phyloP scores from a whole-genome alignment of 345 rosid genomes.

The Firmiana major region DNA sequence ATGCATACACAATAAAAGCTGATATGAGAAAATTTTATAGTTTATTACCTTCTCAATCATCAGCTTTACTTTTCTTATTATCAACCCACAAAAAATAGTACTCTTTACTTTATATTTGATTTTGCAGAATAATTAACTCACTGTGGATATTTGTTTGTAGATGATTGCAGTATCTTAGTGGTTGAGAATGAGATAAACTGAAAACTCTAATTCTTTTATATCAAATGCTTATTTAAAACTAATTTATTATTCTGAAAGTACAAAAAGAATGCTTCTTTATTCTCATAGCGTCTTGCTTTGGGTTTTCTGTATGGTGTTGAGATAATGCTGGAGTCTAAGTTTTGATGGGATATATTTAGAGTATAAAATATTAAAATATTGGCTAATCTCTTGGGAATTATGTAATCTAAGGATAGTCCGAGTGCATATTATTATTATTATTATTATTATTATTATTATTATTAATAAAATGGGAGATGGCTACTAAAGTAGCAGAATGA shows the following conservation, averaged over 20 bases:
- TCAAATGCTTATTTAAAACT: not conserved
- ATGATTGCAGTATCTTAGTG: not conserved
- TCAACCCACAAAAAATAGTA: not conserved
- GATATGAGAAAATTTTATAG: constrained; percentile 9
- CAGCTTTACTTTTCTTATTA: not conserved
- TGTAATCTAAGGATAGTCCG: not conserved
- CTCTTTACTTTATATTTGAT: not conserved
- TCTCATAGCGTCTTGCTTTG: not conserved
- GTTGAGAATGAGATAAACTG: not conserved
- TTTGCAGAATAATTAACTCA: constrained; percentile 6
- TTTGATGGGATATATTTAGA: constrained; percentile 3
- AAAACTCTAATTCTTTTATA: not conserved
- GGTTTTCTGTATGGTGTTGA: not conserved
- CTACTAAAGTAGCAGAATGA: constrained; percentile 9
- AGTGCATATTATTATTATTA: no score
- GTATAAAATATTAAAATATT: no score
- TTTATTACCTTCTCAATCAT: constrained; percentile 26
- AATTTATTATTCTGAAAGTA: constrained; percentile 21
- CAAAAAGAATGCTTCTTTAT: not conserved
- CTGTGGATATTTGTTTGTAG: not conserved
- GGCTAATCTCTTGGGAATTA: not conserved
- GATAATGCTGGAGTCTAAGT: not conserved
- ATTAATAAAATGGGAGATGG: constrained; percentile 6
- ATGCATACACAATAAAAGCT: not conserved
- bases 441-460: no score